Evolutionary conservation across 2,329 filamentous ascomycete genomes (phyloP), one percentile per base, ranked within the genome.

Genomic region (Pseudogymnoascus verrucosus): DNA sequence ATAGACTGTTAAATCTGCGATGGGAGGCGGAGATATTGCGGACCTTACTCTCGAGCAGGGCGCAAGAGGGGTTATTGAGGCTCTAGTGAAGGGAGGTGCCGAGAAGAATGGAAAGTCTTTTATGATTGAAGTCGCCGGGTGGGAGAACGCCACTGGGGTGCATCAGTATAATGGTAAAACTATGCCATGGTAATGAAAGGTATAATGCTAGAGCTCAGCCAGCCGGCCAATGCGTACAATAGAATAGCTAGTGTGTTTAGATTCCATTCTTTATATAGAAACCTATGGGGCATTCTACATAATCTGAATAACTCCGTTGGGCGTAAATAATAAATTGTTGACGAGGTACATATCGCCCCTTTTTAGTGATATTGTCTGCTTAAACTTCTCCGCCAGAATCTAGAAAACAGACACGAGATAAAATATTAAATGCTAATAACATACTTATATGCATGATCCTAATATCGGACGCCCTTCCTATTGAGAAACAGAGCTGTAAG

Each of bases 41-140:
- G 62, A 64, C 11, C 51, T 64, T n/a, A 57, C 59, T 10, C 28
- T 62, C 5, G 62, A 64, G n/a, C 23, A 42, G 34, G 59, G 60
- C 14, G 62, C 62, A 14, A 47, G 40, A 16, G 62, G 60, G 6
- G 26, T 64, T 44, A 5, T 64, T 23, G 59, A 64, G 26, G 34
- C 51, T 26, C 7, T 64, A 6, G 16, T 37, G 6, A 63, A 36
- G 3, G 23, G 21, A 1, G 59, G 19, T 26, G 8, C 31, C 3
- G 62, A 64, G 23, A 42, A 28, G 34, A 64, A 54, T 19, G 62
- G 59, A 19, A 63, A 21, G 4, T 64, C 62, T 16, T 59, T 63
- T 42, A 64, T 63, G 37, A 63, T 64, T 16, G 31, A 37, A 23
- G 62, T 64, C n/a, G 28, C 28, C 16, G 62, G 62, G 10, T 64